Evolutionary conservation across 2,329 filamentous ascomycete species (phyloP).

Genomic region (Raffaelea deltoideospora): DNA sequence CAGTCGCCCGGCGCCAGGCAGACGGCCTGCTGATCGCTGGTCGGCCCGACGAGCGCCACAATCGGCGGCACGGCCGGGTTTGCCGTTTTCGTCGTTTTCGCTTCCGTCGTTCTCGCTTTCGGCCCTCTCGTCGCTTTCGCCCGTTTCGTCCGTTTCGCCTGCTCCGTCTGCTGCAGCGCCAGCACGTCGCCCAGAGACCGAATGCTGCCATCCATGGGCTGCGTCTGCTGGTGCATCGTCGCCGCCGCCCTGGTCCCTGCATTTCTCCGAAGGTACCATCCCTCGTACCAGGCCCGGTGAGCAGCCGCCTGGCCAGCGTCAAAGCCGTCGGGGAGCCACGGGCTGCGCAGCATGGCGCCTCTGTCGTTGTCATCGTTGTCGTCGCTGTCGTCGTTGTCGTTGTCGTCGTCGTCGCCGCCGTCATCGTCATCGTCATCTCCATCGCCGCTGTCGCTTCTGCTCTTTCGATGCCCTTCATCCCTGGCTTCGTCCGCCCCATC

Average conservation of each 20-base stretch:
- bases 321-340: slow-evolving; percentile 23
- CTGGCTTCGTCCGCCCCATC: too few relatives aligned
- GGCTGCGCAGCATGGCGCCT: slow-evolving; percentile 18
- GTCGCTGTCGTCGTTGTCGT: not conserved
- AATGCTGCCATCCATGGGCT: not conserved
- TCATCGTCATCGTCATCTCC: too few relatives aligned
- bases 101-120: too few relatives aligned
- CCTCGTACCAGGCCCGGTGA: slow-evolving; percentile 15
- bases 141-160: too few relatives aligned
- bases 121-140: too few relatives aligned
- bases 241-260: not conserved
- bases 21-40: slow-evolving; percentile 12
- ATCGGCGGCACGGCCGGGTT: too few relatives aligned
- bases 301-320: slow-evolving; percentile 19
- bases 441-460: too few relatives aligned
- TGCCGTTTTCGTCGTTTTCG: too few relatives aligned
- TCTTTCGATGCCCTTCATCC: too few relatives aligned
- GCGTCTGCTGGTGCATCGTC: slow-evolving; percentile 1
- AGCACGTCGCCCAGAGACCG: too few relatives aligned
- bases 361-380: slow-evolving; percentile 3
- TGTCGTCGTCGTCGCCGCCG: not conserved
- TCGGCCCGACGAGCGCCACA: slow-evolving; percentile 14
- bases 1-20: slow-evolving; percentile 9
- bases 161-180: slow-evolving; percentile 9
- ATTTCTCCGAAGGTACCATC: slow-evolving; percentile 5